phyloP scores from a whole-genome alignment of 805 yeast genomes.

The Debaryomyces castellii region DNA sequence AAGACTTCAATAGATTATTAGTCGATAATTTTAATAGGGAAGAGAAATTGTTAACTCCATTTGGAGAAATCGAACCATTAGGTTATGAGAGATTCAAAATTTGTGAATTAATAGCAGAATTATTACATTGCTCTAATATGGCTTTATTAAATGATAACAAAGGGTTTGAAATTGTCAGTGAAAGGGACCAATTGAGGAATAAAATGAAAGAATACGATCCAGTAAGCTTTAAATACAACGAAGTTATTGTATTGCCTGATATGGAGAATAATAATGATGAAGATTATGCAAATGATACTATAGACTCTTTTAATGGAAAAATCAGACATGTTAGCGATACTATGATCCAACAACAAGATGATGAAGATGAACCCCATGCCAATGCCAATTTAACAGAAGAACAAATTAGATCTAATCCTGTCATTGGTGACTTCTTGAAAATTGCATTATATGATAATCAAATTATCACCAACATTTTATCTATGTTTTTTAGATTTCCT shows the following conservation, averaged over 20 bases:
- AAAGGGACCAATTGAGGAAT: slow-evolving; percentile 35
- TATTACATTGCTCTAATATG: slow-evolving; percentile 48
- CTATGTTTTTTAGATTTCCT: slow-evolving; percentile 46
- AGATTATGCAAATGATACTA: slow-evolving; percentile 24
- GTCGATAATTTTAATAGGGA: slow-evolving; percentile 18
- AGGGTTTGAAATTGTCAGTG: slow-evolving; percentile 41
- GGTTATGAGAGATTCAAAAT: slow-evolving; percentile 48
- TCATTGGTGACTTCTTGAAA: slow-evolving; percentile 44
- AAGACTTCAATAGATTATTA: slow-evolving; percentile 36
- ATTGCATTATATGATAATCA: slow-evolving; percentile 44
- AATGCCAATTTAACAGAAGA: slow-evolving; percentile 44
- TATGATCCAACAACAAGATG: slow-evolving; percentile 24
- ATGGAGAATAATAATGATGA: slow-evolving; percentile 10
- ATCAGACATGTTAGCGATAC: slow-evolving; percentile 22
- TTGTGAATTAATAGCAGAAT: slow-evolving; percentile 47
- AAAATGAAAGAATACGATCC: slow-evolving; percentile 45
- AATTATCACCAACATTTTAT: slow-evolving; percentile 38
- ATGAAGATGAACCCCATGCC: slow-evolving; percentile 43
- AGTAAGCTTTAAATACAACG: slow-evolving; percentile 45
- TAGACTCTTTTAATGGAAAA: slow-evolving; percentile 35
- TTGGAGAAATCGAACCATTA: slow-evolving; percentile 40
- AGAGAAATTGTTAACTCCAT: slow-evolving; percentile 26
- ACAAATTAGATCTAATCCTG: slow-evolving; percentile 41
- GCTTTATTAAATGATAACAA: slow-evolving; percentile 44
- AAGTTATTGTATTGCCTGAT: slow-evolving; percentile 37